These are phyloP conservation scores for Fusarium equiseti DNA, from an alignment of 2,329 filamentous ascomycete genomes.

Conservation along the genomic window DNA sequence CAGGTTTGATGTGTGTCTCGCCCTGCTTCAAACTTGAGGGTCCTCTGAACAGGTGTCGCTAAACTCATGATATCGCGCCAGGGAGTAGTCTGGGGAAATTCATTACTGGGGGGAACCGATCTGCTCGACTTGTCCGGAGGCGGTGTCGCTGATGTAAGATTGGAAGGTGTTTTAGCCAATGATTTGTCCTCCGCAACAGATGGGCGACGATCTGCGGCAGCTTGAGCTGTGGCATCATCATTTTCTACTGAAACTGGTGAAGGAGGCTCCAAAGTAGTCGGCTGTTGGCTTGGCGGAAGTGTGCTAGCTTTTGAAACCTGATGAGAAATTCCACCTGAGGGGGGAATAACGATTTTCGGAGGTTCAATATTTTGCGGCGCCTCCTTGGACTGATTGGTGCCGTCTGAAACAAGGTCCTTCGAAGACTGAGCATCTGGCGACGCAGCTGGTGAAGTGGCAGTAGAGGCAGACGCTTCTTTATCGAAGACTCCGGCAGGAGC, in stretches of 20 bases:
- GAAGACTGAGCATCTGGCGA: conserved; percentile 27
- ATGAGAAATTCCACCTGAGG: conserved; percentile 41
- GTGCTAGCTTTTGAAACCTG: conserved; percentile 44
- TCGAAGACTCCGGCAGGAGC: conserved; percentile 16
- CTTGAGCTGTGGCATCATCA: conserved; percentile 46
- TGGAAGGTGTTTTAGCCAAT: conserved; percentile 52
- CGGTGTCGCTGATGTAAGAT: conserved; percentile 52
- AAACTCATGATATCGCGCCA: conserved; percentile 85
- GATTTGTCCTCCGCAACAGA: conserved; percentile 62
- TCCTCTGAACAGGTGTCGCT: conserved; percentile 73
- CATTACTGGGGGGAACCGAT: conserved; percentile 22
- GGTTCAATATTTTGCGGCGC: conserved; percentile 26
- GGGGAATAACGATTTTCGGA: conserved; percentile 39
- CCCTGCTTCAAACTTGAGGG: conserved; percentile 78
- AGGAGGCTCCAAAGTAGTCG: conserved; percentile 53
- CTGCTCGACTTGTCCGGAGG: conserved; percentile 49
- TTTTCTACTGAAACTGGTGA: conserved; percentile 59
- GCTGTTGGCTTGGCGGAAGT: conserved; percentile 37
- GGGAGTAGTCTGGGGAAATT: conserved; percentile 57
- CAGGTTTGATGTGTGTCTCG: conserved; percentile 76
- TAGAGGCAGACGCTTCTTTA: conserved; percentile 12
- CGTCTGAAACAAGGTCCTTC: conserved; percentile 25
- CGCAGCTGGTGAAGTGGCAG: conserved; percentile 25
- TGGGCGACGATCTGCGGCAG: conserved; percentile 46
- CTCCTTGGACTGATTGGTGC: conserved; percentile 26